Conservation (phyloP, 2,329 filamentous ascomycete species). For the Hortaea werneckii region DNA sequence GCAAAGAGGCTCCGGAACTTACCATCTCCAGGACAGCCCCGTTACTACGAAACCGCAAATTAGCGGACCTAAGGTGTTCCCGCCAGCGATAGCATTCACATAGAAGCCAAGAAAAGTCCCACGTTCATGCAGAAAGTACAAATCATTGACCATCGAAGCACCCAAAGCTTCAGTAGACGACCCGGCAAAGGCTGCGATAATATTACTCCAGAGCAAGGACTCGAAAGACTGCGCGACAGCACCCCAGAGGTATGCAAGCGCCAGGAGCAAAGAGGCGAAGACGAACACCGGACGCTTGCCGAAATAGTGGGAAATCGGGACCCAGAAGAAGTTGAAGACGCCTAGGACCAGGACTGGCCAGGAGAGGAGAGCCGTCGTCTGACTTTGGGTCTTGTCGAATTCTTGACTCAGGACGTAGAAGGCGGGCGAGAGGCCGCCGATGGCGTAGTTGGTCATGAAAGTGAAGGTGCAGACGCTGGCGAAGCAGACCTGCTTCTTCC, state of each 20-base stretch:
- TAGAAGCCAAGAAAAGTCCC: slow-evolving; percentile 30
- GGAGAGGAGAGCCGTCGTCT: slow-evolving; percentile 32
- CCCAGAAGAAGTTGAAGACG: slow-evolving; percentile 44
- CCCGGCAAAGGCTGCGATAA: slow-evolving; percentile 37
- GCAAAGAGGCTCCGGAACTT: neutral
- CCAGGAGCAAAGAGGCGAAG: slow-evolving; percentile 34
- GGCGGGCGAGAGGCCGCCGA: slow-evolving; percentile 36
- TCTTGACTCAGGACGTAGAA: slow-evolving; percentile 35
- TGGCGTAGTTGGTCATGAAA: slow-evolving; percentile 37
- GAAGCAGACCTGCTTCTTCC: slow-evolving; percentile 40
- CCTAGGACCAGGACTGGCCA: slow-evolving; percentile 39
- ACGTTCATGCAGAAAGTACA: slow-evolving; percentile 26
- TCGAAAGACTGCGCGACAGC: slow-evolving; percentile 32
- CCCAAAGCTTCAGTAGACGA: slow-evolving; percentile 37
- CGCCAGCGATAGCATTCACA: slow-evolving; percentile 31
- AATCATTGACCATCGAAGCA: slow-evolving; percentile 29
- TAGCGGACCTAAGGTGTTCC: slow-evolving; percentile 30
- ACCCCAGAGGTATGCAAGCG: slow-evolving; percentile 38
- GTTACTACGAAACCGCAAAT: slow-evolving; percentile 33
- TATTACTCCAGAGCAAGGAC: slow-evolving; percentile 36
- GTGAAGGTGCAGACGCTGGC: slow-evolving; percentile 36
- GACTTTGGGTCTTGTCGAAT: slow-evolving; percentile 36
- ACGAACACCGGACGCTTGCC: slow-evolving; percentile 41
- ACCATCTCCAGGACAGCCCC: slow-evolving; percentile 28
- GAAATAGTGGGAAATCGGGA: slow-evolving; percentile 38